Conservation (phyloP, 148 eudicot genomes). For the Beta vulgaris region DNA sequence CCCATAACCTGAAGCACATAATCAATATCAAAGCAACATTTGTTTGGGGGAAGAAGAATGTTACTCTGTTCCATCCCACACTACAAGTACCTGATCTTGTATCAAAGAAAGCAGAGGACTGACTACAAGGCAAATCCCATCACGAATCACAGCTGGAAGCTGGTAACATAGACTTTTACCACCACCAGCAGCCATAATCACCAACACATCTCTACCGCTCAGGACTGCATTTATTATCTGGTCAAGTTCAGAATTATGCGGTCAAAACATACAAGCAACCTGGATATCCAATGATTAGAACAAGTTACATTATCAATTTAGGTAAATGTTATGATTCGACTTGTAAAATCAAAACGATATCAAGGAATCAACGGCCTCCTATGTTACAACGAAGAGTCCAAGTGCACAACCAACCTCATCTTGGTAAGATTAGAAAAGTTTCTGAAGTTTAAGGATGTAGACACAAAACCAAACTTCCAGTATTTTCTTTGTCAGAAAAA, state of each 20-base stretch:
- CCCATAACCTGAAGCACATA: constrained; percentile 81
- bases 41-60: background rate
- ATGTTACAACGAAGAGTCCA: no score
- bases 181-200: constrained; percentile 99
- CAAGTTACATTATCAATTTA: background rate
- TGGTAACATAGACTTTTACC: constrained; percentile 99
- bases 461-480: no score
- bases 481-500: no score
- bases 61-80: background rate
- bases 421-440: background rate
- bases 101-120: constrained; percentile 98
- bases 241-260: constrained; percentile 9
- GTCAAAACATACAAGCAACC: constrained; percentile 15
- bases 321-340: background rate
- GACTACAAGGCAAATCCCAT: constrained; percentile 83
- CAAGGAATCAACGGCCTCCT: background rate
- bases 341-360: background rate
- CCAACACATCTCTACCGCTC: constrained; percentile 93
- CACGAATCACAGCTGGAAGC: constrained; percentile 88
- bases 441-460: background rate
- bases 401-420: no score
- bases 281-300: background rate
- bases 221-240: constrained; percentile 90
- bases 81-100: constrained; percentile 86
- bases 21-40: constrained; percentile 15